Evolutionary conservation across 1,139 yeast genomes (phyloP), one percentile per base, ranked within the genome.

Genomic region (Scheffersomyces illinoinensis): DNA sequence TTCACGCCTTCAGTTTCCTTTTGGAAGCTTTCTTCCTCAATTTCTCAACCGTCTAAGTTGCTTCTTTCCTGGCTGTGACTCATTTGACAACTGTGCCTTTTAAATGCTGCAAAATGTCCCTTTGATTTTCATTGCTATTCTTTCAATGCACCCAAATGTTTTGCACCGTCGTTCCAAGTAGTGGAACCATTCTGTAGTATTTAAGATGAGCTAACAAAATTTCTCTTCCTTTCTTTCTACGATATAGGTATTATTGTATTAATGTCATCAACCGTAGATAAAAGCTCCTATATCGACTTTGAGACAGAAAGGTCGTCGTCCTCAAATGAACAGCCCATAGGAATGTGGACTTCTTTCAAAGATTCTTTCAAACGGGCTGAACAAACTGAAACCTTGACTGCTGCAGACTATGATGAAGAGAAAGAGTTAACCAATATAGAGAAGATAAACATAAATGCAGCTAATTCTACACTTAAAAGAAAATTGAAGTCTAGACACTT

Each of bases 401-500:
- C 60, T 51, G 64, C 62, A 14, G 66, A 62, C 18, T 66, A 57
- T 43, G 70, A 70, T 21, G 68, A 66, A 14, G 58, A 57, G 33
- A 67, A 62, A 43, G 68, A 65, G 14, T 65, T 77, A 50, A 73
- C 76, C 4, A 79, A 76, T 50, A 66, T 77, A 53, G 79, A 78
- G 61, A 73, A 66, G 58, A 78, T 79, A 54, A 77, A 77, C 56
- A 57, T 71, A 23, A 75, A 71, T 50, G 70, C 82, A 0, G 79
- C 82, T 33, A 76, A 77, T 61, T 76, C 83, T 46, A 79, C 76
- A 54, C 72, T 79, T 54, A 69, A 76, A 39, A 68, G 81, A 62
- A 70, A 69, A 47, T 71, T 77, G 58, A 76, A 74, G 58, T 64
- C 76, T 68, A 77, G 89, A 57, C 90, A 86, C 64, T 73, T 87